A percentile compares a stretch with the other conserved stretches of the same genome.
phyloP scores from a whole-genome alignment of 768 basidiomycete genomes.

The Trametes cingulata region DNA sequence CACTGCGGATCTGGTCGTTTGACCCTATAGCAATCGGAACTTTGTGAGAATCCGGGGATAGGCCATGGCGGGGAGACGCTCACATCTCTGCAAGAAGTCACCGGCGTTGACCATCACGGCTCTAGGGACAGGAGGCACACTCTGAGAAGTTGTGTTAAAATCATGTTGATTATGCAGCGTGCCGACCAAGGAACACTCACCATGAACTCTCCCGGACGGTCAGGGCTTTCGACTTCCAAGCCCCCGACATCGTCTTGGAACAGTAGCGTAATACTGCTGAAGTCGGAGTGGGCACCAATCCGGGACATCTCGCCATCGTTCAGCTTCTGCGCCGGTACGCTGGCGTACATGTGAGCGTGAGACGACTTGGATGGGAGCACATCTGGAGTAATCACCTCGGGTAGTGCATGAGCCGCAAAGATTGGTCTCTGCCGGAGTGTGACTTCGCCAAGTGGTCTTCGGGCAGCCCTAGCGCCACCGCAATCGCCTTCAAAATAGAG shows the following conservation, averaged over 20 bases:
- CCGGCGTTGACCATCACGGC: constrained; percentile 51
- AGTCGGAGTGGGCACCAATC: constrained; percentile 54
- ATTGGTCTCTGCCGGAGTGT: constrained; percentile 48
- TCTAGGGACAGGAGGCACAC: constrained; percentile 45
- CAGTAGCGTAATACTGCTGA: constrained; percentile 54
- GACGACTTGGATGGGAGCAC: neutral
- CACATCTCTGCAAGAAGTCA: constrained; percentile 50
- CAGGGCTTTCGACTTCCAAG: constrained; percentile 57
- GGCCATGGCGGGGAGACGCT: constrained; percentile 8
- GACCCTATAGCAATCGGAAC: constrained; percentile 28
- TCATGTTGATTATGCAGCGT: too few species aligned
- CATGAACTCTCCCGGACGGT: constrained; percentile 43
- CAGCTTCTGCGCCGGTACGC: constrained; percentile 35
- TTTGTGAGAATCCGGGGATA: too few species aligned
- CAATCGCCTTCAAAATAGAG: constrained; percentile 48
- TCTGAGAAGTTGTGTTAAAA: constrained; percentile 19
- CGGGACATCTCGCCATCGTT: constrained; percentile 39
- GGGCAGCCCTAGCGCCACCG: constrained; percentile 46
- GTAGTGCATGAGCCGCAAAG: constrained; percentile 56
- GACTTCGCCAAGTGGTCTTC: constrained; percentile 43
- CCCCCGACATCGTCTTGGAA: constrained; percentile 62
- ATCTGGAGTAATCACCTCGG: too few species aligned
- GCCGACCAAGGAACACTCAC: too few species aligned
- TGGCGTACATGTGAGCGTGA: neutral
- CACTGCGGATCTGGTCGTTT: constrained; percentile 43